Conservation (phyloP, 257 asterid genomes). For the Jasminum sambac region DNA sequence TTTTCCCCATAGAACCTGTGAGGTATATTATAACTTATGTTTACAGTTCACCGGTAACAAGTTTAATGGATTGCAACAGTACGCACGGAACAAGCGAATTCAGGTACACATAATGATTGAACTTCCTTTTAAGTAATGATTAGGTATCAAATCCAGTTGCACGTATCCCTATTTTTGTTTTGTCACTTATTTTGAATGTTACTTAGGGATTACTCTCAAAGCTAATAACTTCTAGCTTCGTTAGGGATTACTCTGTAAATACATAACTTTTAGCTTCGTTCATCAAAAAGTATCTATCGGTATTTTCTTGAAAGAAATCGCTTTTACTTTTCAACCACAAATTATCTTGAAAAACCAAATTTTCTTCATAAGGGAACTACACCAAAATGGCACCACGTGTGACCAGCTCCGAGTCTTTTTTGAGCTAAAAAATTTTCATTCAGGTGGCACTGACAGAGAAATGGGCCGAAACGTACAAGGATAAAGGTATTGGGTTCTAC, state of each 20-base stretch:
- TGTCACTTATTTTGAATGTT: background rate
- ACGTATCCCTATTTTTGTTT: background rate
- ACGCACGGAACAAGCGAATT: slow-evolving; percentile 89
- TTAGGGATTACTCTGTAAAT: too few species aligned
- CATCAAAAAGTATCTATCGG: too few species aligned
- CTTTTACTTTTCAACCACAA: too few species aligned
- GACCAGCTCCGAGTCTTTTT: background rate
- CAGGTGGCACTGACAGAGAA: slow-evolving; percentile 89
- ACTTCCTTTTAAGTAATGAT: background rate
- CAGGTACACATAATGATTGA: slow-evolving; percentile 46
- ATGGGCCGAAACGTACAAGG: slow-evolving; percentile 73
- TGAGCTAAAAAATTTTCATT: background rate
- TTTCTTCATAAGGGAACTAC: too few species aligned
- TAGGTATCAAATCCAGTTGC: background rate
- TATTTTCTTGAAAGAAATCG: too few species aligned
- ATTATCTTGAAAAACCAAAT: too few species aligned
- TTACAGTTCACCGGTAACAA: slow-evolving; percentile 59
- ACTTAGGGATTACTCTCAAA: background rate
- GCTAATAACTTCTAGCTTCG: background rate
- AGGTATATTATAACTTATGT: slow-evolving; percentile 9
- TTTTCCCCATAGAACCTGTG: background rate
- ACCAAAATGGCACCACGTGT: background rate
- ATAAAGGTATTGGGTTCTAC: slow-evolving; percentile 72
- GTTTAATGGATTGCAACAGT: slow-evolving; percentile 79
- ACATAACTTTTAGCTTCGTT: too few species aligned